A percentile compares a stretch with the other conserved stretches of the same genome.
These are phyloP conservation scores for Solanum hybrid DNA, from an alignment of 305 asterid genomes.

Conservation along the genomic window DNA sequence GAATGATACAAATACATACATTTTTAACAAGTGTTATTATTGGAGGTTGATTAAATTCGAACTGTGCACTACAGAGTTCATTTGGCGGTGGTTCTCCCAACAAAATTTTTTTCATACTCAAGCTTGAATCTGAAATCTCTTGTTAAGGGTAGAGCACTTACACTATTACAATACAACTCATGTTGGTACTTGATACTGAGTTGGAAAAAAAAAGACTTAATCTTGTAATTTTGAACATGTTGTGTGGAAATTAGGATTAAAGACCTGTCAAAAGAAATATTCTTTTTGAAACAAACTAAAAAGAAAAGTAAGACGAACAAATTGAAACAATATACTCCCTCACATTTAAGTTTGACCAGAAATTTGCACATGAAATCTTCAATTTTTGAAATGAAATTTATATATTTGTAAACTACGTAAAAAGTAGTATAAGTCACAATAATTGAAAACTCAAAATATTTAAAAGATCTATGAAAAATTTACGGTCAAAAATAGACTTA, in stretches of 20 bases:
- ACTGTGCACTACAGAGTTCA: fast-evolving
- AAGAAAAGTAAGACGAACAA: no score
- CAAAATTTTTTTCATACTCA: fast-evolving
- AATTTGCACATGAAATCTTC: no score
- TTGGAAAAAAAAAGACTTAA: no score
- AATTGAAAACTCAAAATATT: no score
- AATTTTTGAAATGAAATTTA: no score
- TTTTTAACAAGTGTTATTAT: background rate
- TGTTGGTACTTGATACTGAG: background rate
- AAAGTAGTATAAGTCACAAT: no score
- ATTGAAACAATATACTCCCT: background rate
- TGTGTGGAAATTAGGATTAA: background rate
- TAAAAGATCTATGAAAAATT: no score
- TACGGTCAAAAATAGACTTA: no score
- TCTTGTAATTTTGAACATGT: background rate
- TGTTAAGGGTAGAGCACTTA: background rate
- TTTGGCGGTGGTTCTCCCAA: background rate
- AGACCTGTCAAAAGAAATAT: background rate
- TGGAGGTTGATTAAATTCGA: background rate
- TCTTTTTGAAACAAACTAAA: background rate
- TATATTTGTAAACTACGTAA: no score
- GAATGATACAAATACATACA: background rate
- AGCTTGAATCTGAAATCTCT: fast-evolving
- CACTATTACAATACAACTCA: background rate
- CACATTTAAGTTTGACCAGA: no score